Conservation (phyloP, 2,329 filamentous ascomycete species). For the Juglanconis oblonga region DNA sequence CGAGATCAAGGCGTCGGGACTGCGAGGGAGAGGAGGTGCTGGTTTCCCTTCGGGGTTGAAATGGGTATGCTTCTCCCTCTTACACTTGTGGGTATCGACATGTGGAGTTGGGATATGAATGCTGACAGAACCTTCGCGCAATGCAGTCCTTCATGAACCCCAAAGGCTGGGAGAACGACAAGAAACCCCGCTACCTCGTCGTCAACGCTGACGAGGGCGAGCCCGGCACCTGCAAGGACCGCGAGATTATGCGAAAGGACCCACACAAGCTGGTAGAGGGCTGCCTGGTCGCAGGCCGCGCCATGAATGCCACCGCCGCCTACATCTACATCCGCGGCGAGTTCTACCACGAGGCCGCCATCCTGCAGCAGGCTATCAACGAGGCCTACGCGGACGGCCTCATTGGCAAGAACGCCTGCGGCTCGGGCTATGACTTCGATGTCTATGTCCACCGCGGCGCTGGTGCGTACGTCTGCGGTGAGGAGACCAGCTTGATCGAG, state of each 20-base stretch:
- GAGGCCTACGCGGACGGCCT: slow-evolving; percentile 93
- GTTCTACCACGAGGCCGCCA: slow-evolving; percentile 92
- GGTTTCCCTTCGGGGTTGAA: slow-evolving; percentile 98
- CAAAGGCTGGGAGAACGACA: slow-evolving; percentile 99
- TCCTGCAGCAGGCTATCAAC: slow-evolving; percentile 93
- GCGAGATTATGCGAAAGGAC: slow-evolving; percentile 99
- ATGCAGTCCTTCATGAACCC: slow-evolving; percentile 97
- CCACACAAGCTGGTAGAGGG: slow-evolving; percentile 98
- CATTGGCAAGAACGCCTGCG: slow-evolving; percentile 98
- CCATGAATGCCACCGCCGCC: slow-evolving; percentile 97
- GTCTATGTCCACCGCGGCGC: slow-evolving; percentile 95
- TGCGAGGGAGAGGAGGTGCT: slow-evolving; percentile 93
- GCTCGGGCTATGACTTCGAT: slow-evolving; percentile 95
- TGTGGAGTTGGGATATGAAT: not conserved
- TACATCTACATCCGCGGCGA: slow-evolving; percentile 99
- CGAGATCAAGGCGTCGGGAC: slow-evolving; percentile 93
- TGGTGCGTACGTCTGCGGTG: slow-evolving; percentile 96
- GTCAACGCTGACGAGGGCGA: slow-evolving; percentile 99
- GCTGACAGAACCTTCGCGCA: slow-evolving; percentile 22
- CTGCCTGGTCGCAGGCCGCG: slow-evolving; percentile 90
- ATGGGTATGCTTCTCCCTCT: slow-evolving; percentile 67
- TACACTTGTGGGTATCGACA: too few relatives aligned
- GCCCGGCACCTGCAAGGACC: slow-evolving; percentile 98
- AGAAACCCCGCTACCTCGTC: slow-evolving; percentile 90
- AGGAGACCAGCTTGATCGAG: slow-evolving; percentile 97